Evolutionary conservation across 2,329 filamentous ascomycete genomes (phyloP).

Genomic region (Aureobasidium sp.): DNA sequence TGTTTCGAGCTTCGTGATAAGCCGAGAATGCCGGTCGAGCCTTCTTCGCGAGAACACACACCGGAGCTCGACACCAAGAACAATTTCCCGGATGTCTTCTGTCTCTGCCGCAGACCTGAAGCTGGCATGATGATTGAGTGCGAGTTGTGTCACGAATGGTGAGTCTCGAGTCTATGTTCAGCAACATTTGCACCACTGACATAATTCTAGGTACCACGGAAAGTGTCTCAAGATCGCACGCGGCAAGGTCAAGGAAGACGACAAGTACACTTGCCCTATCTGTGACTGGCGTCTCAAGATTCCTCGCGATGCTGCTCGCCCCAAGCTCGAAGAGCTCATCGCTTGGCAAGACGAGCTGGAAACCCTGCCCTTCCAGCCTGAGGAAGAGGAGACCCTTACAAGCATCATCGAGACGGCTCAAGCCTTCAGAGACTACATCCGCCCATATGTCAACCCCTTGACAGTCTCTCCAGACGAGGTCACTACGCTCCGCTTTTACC

Average conservation of each 20-base stretch:
- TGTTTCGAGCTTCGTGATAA: constrained; percentile 91
- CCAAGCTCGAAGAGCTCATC: constrained; percentile 84
- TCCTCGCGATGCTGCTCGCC: constrained; percentile 87
- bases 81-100: constrained; percentile 64
- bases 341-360: constrained; percentile 77
- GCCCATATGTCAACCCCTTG: constrained; percentile 69
- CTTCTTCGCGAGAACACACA: constrained; percentile 73
- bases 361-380: constrained; percentile 81
- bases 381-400: constrained; percentile 81
- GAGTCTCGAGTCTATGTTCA: constrained; percentile 18
- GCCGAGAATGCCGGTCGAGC: constrained; percentile 82
- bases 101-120: constrained; percentile 87
- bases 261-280: constrained; percentile 96
- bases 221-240: constrained; percentile 97
- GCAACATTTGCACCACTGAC: not conserved
- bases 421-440: constrained; percentile 74
- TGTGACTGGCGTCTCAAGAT: constrained; percentile 98
- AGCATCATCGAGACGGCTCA: constrained; percentile 79
- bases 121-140: constrained; percentile 99
- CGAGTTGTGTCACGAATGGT: constrained; percentile 97
- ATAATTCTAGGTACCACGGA: constrained; percentile 69
- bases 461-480: constrained; percentile 71
- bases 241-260: constrained; percentile 95
- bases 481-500: constrained; percentile 84
- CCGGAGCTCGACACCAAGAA: constrained; percentile 37